phyloP scores from a whole-genome alignment of 2,329 filamentous ascomycete species.

The Alternaria viburni region DNA sequence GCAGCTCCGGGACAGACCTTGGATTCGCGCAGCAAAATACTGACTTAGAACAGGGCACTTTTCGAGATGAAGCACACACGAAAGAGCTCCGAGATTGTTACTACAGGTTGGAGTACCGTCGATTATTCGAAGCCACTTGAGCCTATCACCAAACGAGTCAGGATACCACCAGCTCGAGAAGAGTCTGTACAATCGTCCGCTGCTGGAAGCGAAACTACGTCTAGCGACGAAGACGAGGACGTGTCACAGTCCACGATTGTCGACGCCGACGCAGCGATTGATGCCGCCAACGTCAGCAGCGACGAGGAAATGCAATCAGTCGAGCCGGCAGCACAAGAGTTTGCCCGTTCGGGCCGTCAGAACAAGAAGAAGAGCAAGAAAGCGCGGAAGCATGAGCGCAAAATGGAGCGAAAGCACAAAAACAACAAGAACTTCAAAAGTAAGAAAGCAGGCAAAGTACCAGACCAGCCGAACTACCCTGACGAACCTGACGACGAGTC shows the following conservation, averaged over 20 bases:
- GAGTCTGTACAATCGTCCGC: conserved; percentile 44
- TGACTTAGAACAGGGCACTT: conserved; percentile 49
- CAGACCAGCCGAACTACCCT: conserved; percentile 36
- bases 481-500: conserved; percentile 48
- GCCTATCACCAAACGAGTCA: conserved; percentile 58
- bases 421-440: conserved; percentile 45
- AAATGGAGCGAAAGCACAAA: conserved; percentile 35
- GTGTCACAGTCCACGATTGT: conserved; percentile 28
- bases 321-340: conserved; percentile 26
- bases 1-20: not conserved
- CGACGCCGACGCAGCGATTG: conserved; percentile 35
- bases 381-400: conserved; percentile 37
- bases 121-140: conserved; percentile 66
- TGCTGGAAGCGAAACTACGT: conserved; percentile 32
- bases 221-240: conserved; percentile 46
- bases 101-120: conserved; percentile 71
- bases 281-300: conserved; percentile 42
- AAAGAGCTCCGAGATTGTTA: conserved; percentile 63
- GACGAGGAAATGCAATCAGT: conserved; percentile 46
- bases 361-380: conserved; percentile 45
- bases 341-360: conserved; percentile 36
- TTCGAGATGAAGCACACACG: conserved; percentile 77
- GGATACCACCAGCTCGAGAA: conserved; percentile 36
- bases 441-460: conserved; percentile 37
- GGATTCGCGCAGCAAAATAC: not conserved